phyloP scores from a whole-genome alignment of 1,139 yeast genomes.

The Pneumocystis canis region DNA sequence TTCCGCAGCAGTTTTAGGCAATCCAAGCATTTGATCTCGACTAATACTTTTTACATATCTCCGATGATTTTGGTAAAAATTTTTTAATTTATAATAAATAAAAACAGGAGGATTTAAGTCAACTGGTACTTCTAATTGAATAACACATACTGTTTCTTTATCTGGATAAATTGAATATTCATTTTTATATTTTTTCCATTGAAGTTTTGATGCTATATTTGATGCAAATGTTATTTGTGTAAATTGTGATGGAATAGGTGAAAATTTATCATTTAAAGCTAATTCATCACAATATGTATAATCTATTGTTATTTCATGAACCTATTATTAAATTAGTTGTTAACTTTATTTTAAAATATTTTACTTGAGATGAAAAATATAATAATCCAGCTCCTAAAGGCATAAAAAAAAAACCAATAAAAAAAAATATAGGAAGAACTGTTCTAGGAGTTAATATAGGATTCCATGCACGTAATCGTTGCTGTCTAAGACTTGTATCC shows the following conservation, averaged over 20 bases:
- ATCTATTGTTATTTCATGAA: slow-evolving; percentile 68
- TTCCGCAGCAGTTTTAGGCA: slow-evolving; percentile 37
- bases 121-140: slow-evolving; percentile 68
- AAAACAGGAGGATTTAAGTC: slow-evolving; percentile 63
- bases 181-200: neutral
- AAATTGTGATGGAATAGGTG: slow-evolving; percentile 39
- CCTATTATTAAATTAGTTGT: slow-evolving; percentile 18
- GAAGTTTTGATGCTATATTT: slow-evolving; percentile 8
- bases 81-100: slow-evolving; percentile 64
- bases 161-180: slow-evolving; percentile 9
- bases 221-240: slow-evolving; percentile 15
- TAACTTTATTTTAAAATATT: neutral
- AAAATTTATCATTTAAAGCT: slow-evolving; percentile 34
- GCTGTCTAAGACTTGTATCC: slow-evolving; percentile 34
- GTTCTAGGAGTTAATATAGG: slow-evolving; percentile 87
- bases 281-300: slow-evolving; percentile 56
- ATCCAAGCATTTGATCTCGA: slow-evolving; percentile 79
- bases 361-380: slow-evolving; percentile 46
- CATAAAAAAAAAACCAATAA: slow-evolving; percentile 67
- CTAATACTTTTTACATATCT: slow-evolving; percentile 80
- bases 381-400: slow-evolving; percentile 88
- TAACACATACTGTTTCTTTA: slow-evolving; percentile 40
- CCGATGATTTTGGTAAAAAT: slow-evolving; percentile 86
- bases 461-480: slow-evolving; percentile 35
- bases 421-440: slow-evolving; percentile 64